Conservation (phyloP, 495 filamentous ascomycete species). For the Penicillium parvum region DNA sequence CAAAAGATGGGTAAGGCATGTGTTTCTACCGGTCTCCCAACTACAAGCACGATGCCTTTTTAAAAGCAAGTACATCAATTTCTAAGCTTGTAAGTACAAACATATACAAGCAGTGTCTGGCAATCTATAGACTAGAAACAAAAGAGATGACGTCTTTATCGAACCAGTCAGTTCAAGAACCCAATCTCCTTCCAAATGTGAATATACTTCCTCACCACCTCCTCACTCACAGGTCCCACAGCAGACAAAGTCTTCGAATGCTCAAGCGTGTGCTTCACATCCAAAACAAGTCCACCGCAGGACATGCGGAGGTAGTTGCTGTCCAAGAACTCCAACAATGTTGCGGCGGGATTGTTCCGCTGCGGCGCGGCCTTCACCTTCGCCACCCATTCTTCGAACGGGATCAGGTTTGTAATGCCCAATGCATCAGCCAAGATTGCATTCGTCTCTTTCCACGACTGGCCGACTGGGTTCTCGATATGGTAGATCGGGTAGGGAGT, state of each 20-base stretch:
- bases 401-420: constrained; percentile 36
- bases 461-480: constrained; percentile 50
- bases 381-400: constrained; percentile 45
- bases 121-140: too few species aligned
- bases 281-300: constrained; percentile 48
- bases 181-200: constrained; percentile 37
- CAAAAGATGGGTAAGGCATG: too few species aligned
- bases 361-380: constrained; percentile 33
- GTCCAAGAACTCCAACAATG: constrained; percentile 48
- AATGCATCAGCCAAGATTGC: constrained; percentile 39
- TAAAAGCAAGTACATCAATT: too few species aligned
- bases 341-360: constrained; percentile 45
- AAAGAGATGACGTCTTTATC: too few species aligned
- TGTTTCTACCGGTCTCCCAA: too few species aligned
- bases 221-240: constrained; percentile 34
- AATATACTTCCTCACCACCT: constrained; percentile 38
- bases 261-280: constrained; percentile 32
- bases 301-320: constrained; percentile 49
- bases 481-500: constrained; percentile 45
- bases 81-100: too few species aligned
- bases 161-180: constrained; percentile 12
- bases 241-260: constrained; percentile 38
- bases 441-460: constrained; percentile 45
- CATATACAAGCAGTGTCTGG: too few species aligned
- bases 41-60: too few species aligned